phyloP scores from a whole-genome alignment of 257 asterid species.

The Capsicum pubescens region DNA sequence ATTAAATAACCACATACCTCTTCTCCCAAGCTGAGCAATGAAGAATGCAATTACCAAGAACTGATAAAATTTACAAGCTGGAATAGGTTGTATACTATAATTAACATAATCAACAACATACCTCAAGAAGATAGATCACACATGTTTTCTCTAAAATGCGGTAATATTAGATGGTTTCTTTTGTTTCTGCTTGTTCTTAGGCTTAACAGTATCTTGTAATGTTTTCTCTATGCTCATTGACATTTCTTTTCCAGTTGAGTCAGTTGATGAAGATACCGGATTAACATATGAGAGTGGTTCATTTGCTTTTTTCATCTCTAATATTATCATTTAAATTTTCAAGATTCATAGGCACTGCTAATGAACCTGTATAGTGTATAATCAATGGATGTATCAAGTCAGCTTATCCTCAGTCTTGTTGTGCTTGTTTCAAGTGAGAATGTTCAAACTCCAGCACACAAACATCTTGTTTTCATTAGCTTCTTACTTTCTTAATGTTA shows the following conservation, averaged over 20 bases:
- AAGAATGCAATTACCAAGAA: not conserved
- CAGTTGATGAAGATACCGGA: constrained; percentile 43
- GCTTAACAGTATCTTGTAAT: constrained; percentile 86
- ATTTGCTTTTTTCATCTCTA: constrained; percentile 32
- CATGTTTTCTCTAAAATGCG: constrained; percentile 45
- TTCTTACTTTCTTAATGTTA: not conserved
- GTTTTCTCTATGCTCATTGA: constrained; percentile 50
- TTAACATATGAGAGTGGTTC: constrained; percentile 36
- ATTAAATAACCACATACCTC: not conserved
- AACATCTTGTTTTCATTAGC: not conserved
- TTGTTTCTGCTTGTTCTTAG: constrained; percentile 76
- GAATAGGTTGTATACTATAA: not conserved
- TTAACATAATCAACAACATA: constrained; percentile 21
- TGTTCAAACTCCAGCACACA: constrained; percentile 21
- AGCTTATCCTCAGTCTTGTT: constrained; percentile 10
- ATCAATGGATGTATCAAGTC: not conserved
- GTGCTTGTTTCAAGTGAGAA: constrained; percentile 19
- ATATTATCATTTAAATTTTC: constrained; percentile 39
- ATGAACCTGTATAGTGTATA: constrained; percentile 49
- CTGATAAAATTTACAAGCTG: constrained; percentile 10
- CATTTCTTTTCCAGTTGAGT: constrained; percentile 38
- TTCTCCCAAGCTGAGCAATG: not conserved
- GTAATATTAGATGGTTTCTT: constrained; percentile 42
- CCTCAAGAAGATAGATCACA: constrained; percentile 26
- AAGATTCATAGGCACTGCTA: constrained; percentile 42